Conservation (phyloP, 2,329 filamentous ascomycete genomes). For the Trichophaea hybrida region DNA sequence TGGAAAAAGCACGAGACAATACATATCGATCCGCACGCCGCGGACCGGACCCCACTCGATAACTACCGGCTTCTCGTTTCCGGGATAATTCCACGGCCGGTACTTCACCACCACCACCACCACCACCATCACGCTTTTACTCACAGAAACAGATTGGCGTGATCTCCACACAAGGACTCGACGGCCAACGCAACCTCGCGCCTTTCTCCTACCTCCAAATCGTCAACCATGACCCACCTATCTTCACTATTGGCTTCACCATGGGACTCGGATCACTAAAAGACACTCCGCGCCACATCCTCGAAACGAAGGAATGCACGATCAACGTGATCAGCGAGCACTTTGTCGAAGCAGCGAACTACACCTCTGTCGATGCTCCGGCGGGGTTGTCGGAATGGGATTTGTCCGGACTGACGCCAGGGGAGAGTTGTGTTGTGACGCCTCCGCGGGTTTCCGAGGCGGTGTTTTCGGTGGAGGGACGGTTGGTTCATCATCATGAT, state of each 20-base stretch:
- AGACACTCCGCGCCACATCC: constrained; percentile 63
- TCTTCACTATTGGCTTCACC: constrained; percentile 52
- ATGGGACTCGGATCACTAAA: constrained; percentile 49
- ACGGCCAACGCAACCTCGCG: constrained; percentile 64
- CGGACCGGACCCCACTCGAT: constrained; percentile 49
- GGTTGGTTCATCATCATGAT: constrained; percentile 57
- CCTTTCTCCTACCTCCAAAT: constrained; percentile 81
- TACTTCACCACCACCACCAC: constrained; percentile 30
- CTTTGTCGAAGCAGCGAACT: constrained; percentile 75
- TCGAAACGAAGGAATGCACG: constrained; percentile 57
- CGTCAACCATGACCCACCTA: constrained; percentile 70
- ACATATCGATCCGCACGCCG: constrained; percentile 64
- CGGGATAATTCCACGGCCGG: constrained; percentile 66
- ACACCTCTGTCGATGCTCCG: constrained; percentile 63
- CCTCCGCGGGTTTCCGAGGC: constrained; percentile 65
- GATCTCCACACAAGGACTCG: constrained; percentile 42
- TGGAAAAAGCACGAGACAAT: constrained; percentile 42
- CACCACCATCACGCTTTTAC: background rate
- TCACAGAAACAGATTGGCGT: constrained; percentile 35
- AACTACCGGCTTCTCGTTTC: constrained; percentile 93
- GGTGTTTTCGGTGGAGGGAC: constrained; percentile 68
- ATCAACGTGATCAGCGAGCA: constrained; percentile 80
- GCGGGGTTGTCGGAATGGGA: constrained; percentile 67
- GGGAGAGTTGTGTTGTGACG: constrained; percentile 49
- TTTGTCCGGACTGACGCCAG: constrained; percentile 59